Conservation (phyloP, 1,139 yeast species). For the Suhomyces panamericanus region DNA sequence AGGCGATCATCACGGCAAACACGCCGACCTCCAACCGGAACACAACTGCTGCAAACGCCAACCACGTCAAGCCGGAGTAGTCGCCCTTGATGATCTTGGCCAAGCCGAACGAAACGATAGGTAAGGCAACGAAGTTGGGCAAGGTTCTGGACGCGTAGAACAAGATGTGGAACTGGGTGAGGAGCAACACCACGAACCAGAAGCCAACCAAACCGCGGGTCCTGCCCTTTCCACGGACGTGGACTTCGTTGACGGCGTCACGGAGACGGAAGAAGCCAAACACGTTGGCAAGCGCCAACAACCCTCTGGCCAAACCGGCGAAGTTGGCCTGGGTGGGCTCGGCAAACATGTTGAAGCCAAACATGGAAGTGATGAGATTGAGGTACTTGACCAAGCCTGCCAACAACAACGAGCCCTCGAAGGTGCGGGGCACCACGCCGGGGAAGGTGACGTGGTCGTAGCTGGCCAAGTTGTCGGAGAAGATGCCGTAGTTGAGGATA, state of each 20-base stretch:
- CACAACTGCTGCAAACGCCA: slow-evolving; percentile 65
- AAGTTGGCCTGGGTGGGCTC: slow-evolving; percentile 38
- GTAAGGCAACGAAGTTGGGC: slow-evolving; percentile 85
- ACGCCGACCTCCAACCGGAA: slow-evolving; percentile 75
- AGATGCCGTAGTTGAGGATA: slow-evolving; percentile 61
- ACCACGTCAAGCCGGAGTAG: slow-evolving; percentile 53
- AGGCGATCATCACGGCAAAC: slow-evolving; percentile 47
- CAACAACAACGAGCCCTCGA: slow-evolving; percentile 68
- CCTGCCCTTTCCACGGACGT: slow-evolving; percentile 15
- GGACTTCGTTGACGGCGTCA: slow-evolving; percentile 27
- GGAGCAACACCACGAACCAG: slow-evolving; percentile 61
- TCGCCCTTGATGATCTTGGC: slow-evolving; percentile 53
- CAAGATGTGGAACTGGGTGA: slow-evolving; percentile 75
- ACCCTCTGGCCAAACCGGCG: slow-evolving; percentile 51
- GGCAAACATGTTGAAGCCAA: slow-evolving; percentile 23
- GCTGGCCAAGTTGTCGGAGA: slow-evolving; percentile 32
- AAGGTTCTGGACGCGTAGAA: slow-evolving; percentile 79
- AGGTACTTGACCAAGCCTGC: slow-evolving; percentile 39
- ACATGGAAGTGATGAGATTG: slow-evolving; percentile 22
- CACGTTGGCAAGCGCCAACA: slow-evolving; percentile 55
- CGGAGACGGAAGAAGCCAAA: slow-evolving; percentile 29
- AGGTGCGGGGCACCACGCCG: slow-evolving; percentile 87
- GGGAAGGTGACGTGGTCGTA: slow-evolving; percentile 83
- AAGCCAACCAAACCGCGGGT: slow-evolving; percentile 37
- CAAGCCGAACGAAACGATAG: slow-evolving; percentile 62